Conservation (phyloP, 192 early-diverging fungal species). For the Coemansia asiatica region DNA sequence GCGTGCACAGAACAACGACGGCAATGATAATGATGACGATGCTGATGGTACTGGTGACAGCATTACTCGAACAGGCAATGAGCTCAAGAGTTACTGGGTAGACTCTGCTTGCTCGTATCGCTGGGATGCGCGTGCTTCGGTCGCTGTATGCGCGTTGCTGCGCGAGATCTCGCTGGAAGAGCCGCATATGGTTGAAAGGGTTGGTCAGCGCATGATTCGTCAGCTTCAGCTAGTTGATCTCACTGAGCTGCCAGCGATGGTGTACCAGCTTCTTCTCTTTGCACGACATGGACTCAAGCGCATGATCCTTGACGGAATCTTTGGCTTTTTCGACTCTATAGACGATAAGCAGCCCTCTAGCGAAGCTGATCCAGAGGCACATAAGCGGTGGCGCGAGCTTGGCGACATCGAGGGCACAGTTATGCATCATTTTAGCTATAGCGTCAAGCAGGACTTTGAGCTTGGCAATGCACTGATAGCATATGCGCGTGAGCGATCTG, state of each 20-base stretch:
- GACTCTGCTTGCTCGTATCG: conserved; percentile 39
- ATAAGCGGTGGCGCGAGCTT: conserved; percentile 35
- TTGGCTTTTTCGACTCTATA: conserved; percentile 61
- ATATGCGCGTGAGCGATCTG: conserved; percentile 53
- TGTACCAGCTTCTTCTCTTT: conserved; percentile 68
- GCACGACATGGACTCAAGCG: conserved; percentile 64
- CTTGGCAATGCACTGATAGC: conserved; percentile 32
- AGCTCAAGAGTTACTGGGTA: conserved; percentile 47
- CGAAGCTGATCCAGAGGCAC: conserved; percentile 3
- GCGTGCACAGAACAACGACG: background rate
- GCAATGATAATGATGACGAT: background rate
- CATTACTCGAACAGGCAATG: conserved; percentile 32
- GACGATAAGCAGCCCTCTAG: conserved; percentile 15
- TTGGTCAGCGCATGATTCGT: conserved; percentile 33
- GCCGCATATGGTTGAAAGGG: conserved; percentile 13
- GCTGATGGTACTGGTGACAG: background rate
- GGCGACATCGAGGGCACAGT: conserved; percentile 66
- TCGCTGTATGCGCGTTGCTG: conserved; percentile 31
- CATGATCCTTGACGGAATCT: conserved; percentile 56
- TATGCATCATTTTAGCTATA: conserved; percentile 71
- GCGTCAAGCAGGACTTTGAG: conserved; percentile 73
- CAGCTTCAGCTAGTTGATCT: conserved; percentile 25
- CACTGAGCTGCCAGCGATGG: conserved; percentile 62
- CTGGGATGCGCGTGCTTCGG: conserved; percentile 38
- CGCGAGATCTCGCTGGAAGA: conserved; percentile 32